A percentile compares a stretch with the other conserved stretches of the same genome.
Evolutionary conservation across 2,329 filamentous ascomycete species (phyloP).

Genomic region (Diaporthe ampelina): DNA sequence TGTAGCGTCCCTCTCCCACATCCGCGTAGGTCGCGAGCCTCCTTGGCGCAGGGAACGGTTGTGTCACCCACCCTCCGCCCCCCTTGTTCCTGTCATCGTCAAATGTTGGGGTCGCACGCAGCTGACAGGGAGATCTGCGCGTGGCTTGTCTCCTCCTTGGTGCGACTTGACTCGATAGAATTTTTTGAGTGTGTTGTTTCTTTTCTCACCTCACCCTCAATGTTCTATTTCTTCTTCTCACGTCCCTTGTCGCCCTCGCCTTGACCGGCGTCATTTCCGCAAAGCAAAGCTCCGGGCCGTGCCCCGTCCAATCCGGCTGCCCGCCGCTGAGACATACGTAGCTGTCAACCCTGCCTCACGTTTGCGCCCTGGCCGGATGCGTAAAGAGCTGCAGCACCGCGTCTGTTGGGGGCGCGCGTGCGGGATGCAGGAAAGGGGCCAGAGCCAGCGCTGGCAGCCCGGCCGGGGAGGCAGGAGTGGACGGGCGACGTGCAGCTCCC

Average conservation of each 20-base stretch:
- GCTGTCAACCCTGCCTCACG: constrained; percentile 30
- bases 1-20: not conserved
- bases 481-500: constrained; percentile 1
- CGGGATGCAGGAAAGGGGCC: not conserved
- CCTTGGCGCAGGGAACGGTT: constrained; percentile 17
- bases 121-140: constrained; percentile 27
- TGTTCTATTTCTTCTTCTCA: constrained; percentile 19
- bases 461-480: not conserved
- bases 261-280: constrained; percentile 28
- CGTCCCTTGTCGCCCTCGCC: constrained; percentile 29
- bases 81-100: constrained; percentile 14
- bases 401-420: constrained; percentile 2
- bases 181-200: not conserved
- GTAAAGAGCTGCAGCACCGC: constrained; percentile 29
- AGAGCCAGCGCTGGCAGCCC: not conserved
- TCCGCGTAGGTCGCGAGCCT: constrained; percentile 14
- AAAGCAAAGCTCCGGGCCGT: constrained; percentile 24
- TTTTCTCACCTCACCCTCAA: constrained; percentile 25
- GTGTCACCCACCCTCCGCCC: not conserved
- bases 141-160: constrained; percentile 19
- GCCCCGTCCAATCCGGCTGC: constrained; percentile 32
- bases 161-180: constrained; percentile 24
- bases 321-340: constrained; percentile 31
- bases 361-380: constrained; percentile 19
- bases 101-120: constrained; percentile 20